Evolutionary conservation across 2,329 filamentous ascomycete species (phyloP), one percentile per base, ranked within the genome.

Genomic region (Juglanconis oblonga): DNA sequence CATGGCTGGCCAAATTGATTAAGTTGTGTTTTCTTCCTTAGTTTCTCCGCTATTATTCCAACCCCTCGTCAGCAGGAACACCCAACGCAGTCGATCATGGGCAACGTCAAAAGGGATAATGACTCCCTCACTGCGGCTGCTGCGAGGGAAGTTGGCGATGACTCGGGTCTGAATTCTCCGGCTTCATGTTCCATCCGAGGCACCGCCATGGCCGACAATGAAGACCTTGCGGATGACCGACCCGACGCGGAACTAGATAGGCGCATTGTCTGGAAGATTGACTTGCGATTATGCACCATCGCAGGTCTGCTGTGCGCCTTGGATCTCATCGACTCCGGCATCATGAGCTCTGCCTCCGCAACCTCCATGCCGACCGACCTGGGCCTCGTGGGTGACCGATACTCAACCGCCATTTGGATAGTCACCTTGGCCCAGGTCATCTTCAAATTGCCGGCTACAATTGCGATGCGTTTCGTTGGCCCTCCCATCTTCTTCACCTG

Each of bases 331-430:
- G 88, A 91, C 73, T 85, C 82, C 52, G 87, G 87, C 45, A 87
- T 91, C 65, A 86, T 91, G 59, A 87, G 84, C 1, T 87, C 83
- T 6, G 88, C 87, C 0, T 86, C 86, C 1, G 87, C 90, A 9
- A 90, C 88, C 0, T 86, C 80, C 32, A 88, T 90, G 84, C 78
- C 86, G 51, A 68, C 74, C 10, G 87, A 91, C 67, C 76, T 91
- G 47, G 79, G 81, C 14, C 76, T 91, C 11, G 79, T 84, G 47
- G 87, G 87, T 29, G 84, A 87, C 64, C 79, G 87, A 44, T 91
- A 88, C 69, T 88, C 85, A 1, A 81, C 90, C 4, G 81, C 86
- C 29, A 90, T 91, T 59, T 88, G 90, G 74, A 88, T 90, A 69
- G 90, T 90, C 72, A 90, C 87, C 9, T 80, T 90, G 58, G 79